Percentiles rank a stretch among this genome's conserved stretches.
Evolutionary conservation across 371 early-diverging fungal species (phyloP).

Genomic region (Saksenaea oblongispora): DNA sequence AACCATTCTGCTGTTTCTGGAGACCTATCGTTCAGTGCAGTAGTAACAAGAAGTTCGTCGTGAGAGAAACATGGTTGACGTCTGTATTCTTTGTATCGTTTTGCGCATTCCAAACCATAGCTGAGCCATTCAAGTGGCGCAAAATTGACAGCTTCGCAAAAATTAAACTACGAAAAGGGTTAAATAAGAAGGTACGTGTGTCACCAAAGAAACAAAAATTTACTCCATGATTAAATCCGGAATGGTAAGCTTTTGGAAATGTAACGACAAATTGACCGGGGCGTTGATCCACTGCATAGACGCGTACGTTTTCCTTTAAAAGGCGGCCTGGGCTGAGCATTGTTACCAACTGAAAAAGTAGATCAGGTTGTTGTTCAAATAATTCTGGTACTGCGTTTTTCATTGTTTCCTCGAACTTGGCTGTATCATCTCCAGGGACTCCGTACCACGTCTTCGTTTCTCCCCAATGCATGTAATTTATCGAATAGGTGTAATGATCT

Average conservation of each 20-base stretch:
- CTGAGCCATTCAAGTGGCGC: conserved; percentile 91
- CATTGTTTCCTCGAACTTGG: conserved; percentile 86
- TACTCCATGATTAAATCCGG: conserved; percentile 96
- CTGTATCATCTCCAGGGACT: conserved; percentile 84
- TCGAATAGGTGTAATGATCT: conserved; percentile 94
- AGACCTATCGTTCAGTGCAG: conserved; percentile 46
- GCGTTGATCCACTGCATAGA: conserved; percentile 84
- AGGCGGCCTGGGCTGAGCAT: conserved; percentile 87
- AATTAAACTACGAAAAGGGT: conserved; percentile 72
- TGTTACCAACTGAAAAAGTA: conserved; percentile 91
- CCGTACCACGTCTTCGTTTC: conserved; percentile 98
- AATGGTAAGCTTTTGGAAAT: conserved; percentile 94
- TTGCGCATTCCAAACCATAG: conserved; percentile 76
- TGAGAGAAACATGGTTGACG: conserved; percentile 93
- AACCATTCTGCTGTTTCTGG: conserved; percentile 55
- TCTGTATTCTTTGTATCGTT: conserved; percentile 76
- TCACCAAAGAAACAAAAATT: conserved; percentile 12
- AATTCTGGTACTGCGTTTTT: conserved; percentile 81
- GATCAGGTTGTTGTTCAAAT: conserved; percentile 88
- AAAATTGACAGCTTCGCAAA: conserved; percentile 97
- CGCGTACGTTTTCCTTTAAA: conserved; percentile 72
- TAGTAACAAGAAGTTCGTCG: conserved; percentile 82
- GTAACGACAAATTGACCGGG: conserved; percentile 95
- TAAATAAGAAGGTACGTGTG: background rate
- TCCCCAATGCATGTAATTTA: conserved; percentile 96